Base-by-base conservation (phyloP, 768 basidiomycete species). In the Psilocybe sp. region DNA sequence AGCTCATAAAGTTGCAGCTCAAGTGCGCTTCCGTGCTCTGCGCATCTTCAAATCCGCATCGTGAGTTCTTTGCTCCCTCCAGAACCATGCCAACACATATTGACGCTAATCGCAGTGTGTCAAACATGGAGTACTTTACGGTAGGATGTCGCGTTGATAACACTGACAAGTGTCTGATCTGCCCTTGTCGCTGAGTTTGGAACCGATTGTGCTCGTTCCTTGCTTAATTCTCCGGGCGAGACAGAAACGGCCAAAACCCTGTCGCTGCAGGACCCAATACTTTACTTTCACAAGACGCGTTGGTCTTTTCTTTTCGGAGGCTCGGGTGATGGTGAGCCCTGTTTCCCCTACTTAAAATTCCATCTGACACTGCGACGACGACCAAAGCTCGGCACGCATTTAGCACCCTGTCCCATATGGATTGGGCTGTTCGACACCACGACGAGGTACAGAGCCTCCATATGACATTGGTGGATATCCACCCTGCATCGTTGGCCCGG, bases 291-390 rank as follows among this genome's bases (percentile, higher is more conserved):
- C 33, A 15, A 49, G 41, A 16, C 40, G 16, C 23, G 39, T 9
- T 56, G 52, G 43, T 47, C 60, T 2, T 60, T 63, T 28, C 43
- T 63, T 7, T 61, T 61, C 33, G 62, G 62, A 18, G 60, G 62
- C 3, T 63, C 53, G 44, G 62, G 62, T 13, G 60, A 63, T 46
- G 58, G 61, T 63, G 19, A 38, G 54, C 45, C 16, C 35, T 3
- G 6, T 31, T 13, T 10, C 9, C 16, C 42, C 15, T 6, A 15
- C 32, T 20, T 7, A 37, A 5, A 18, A 10, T 20, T n/a, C 11
- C 3, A 23, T 39, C 14, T 36, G 2, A 31, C 23, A 19, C 6
- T 5, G 34, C 10, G 19, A 19, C 46, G 8, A 19, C 9, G 44
- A 12, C n/a, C 15, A 16, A 41, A 63, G 61, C 50, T 11, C 60